These are phyloP conservation scores for Wickerhamomyces bisporus DNA, from an alignment of 805 yeast species.

Conservation along the genomic window DNA sequence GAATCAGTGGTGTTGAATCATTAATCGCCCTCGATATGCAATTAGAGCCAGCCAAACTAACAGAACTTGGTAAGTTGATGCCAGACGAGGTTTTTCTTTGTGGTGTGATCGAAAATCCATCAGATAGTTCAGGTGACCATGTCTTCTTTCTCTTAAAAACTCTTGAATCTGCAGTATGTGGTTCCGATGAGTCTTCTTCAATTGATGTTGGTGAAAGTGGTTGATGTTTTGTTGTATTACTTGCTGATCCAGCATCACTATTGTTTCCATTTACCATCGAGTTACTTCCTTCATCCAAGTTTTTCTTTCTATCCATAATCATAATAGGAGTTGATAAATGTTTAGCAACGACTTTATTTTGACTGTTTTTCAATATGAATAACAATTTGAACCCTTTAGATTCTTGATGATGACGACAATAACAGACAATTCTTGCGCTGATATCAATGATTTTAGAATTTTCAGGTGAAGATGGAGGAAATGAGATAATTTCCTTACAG, in stretches of 20 bases:
- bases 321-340: constrained; percentile 68
- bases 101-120: constrained; percentile 34
- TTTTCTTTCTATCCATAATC: constrained; percentile 89
- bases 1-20: constrained; percentile 35
- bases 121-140: constrained; percentile 27
- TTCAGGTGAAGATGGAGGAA: constrained; percentile 41
- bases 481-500: constrained; percentile 79
- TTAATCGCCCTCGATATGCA: constrained; percentile 2
- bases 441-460: constrained; percentile 37
- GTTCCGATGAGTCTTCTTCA: constrained; percentile 55
- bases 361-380: constrained; percentile 57
- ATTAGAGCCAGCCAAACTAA: neutral
- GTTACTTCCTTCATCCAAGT: constrained; percentile 12
- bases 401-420: constrained; percentile 93
- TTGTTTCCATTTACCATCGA: constrained; percentile 4
- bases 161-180: constrained; percentile 36
- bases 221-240: constrained; percentile 9
- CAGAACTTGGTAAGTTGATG: neutral
- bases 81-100: constrained; percentile 27
- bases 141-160: constrained; percentile 44
- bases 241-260: constrained; percentile 11
- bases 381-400: constrained; percentile 76
- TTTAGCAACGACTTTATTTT: constrained; percentile 64
- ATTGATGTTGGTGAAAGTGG: constrained; percentile 59
- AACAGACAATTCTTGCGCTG: constrained; percentile 82